Percentiles rank a stretch among this genome's conserved stretches.
phyloP scores from a whole-genome alignment of 2,329 filamentous ascomycete genomes.

The Calonectria montana region DNA sequence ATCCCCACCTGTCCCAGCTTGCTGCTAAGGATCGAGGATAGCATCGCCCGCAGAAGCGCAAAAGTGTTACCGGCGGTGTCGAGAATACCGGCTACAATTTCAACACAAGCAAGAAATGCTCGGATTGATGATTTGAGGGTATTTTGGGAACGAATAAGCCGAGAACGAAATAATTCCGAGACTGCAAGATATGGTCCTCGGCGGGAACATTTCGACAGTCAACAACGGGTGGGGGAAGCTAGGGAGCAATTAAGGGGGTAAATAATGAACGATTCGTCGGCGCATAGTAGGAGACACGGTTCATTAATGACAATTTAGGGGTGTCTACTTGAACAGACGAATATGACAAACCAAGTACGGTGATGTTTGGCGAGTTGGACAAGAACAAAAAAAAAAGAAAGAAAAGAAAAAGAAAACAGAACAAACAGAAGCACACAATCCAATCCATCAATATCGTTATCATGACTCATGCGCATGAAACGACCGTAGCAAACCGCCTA shows the following conservation, averaged over 20 bases:
- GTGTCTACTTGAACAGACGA: neutral
- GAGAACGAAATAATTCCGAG: neutral
- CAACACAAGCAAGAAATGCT: neutral
- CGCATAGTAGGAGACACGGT: neutral
- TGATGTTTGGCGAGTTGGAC: neutral
- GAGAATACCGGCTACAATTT: neutral
- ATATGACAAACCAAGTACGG: neutral
- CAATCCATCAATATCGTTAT: too few relatives aligned
- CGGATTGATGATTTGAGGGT: neutral
- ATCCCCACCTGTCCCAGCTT: slow-evolving; percentile 4
- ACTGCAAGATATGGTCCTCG: neutral
- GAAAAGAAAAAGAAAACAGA: too few relatives aligned
- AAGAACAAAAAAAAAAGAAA: too few relatives aligned
- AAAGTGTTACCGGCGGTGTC: neutral
- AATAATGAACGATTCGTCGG: neutral
- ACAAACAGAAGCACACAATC: neutral
- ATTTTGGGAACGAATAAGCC: neutral
- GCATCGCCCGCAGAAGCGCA: neutral
- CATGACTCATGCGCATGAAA: neutral
- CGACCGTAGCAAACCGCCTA: neutral
- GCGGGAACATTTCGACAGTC: neutral
- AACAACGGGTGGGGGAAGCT: neutral
- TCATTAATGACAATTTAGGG: neutral
- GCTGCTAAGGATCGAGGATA: neutral
- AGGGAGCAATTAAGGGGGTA: neutral